Evolutionary conservation across 1,284 basidiomycete genomes (phyloP), one percentile per base, ranked within the genome.

Genomic region (Cutaneotrichosporon sp.): DNA sequence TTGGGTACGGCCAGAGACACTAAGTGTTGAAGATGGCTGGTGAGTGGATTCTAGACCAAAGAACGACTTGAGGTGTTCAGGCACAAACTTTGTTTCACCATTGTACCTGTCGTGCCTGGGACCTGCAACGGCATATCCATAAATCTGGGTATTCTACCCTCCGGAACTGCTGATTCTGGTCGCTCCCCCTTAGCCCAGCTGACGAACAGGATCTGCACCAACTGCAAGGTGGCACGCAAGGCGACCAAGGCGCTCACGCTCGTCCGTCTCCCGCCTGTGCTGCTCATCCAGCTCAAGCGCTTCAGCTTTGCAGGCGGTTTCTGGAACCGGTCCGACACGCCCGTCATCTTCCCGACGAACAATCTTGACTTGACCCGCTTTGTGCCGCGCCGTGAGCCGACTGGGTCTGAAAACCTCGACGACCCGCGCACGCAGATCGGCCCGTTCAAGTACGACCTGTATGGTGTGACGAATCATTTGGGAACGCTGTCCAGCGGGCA

Each of bases 1-100:
- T 4, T 96, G 98, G 77, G 92, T 97, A 66, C 88, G 89, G 73
- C 87, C 90, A 56, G 96, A 99, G 78, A 85, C 94, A 5, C 85
- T 99, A 76, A 94, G 97, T 73, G 92, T 91, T 75, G 90, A 90
- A 36, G 92, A 99, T 74, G 92, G 93, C 66, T 99, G 96, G 96
- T 95, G 78, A 66, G 88, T 78, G 13, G 22, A 30, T 30, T 26
- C 22, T 8, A 21, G 47, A 49, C 47, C 49, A 14, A 5, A 30
- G 49, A 2, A 9, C 49, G 13, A n/a, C 14, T n/a, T 7, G 42
- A 18, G 42, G 4, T 46, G 42, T 8, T n/a, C 42, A 46, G 42
- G 42, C 42, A 46, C 42, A 16, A 46, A 18, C 42, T 46, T 18
- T 40, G 38, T 40, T 16, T 40, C 13, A 16, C 13, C 1, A 16